These are phyloP conservation scores for Drosera capensis DNA, from an alignment of 148 eudicot species.

Conservation along the genomic window DNA sequence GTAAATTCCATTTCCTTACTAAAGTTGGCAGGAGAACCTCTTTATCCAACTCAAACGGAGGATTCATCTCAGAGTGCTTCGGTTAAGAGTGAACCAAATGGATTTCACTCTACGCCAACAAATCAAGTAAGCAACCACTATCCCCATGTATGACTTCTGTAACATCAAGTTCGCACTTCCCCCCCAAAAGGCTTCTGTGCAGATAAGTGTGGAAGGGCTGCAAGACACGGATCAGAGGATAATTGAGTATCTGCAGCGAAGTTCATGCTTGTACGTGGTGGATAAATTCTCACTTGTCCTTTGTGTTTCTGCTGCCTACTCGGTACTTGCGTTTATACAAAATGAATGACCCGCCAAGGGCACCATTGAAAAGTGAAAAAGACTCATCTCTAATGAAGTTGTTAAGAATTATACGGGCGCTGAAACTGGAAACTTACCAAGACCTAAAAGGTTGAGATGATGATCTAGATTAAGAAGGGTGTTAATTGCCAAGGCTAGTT, in stretches of 20 bases:
- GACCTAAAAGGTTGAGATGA: too few species aligned
- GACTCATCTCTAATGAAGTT: too few species aligned
- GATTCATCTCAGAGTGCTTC: constrained; percentile 34
- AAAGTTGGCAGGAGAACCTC: constrained; percentile 30
- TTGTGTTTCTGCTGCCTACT: not conserved
- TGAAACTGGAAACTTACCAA: too few species aligned
- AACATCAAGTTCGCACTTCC: not conserved
- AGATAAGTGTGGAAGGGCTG: constrained; percentile 48
- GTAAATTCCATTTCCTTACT: too few species aligned
- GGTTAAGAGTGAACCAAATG: constrained; percentile 30
- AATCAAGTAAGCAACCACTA: constrained; percentile 27
- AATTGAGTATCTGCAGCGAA: constrained; percentile 50
- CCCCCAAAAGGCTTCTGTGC: constrained; percentile 35
- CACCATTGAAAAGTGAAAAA: too few species aligned
- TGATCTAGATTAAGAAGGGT: too few species aligned
- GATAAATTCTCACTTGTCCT: not conserved
- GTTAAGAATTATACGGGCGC: too few species aligned
- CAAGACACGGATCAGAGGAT: constrained; percentile 57
- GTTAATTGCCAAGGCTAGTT: too few species aligned
- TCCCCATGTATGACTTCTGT: not conserved
- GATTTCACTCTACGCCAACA: constrained; percentile 33
- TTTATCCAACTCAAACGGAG: constrained; percentile 18
- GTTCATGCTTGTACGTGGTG: constrained; percentile 54
- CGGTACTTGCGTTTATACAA: not conserved
- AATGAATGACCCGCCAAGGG: not conserved